Evolutionary conservation across 139 green algal species (phyloP).

Genomic region (Chlamydomonas eustigma): DNA sequence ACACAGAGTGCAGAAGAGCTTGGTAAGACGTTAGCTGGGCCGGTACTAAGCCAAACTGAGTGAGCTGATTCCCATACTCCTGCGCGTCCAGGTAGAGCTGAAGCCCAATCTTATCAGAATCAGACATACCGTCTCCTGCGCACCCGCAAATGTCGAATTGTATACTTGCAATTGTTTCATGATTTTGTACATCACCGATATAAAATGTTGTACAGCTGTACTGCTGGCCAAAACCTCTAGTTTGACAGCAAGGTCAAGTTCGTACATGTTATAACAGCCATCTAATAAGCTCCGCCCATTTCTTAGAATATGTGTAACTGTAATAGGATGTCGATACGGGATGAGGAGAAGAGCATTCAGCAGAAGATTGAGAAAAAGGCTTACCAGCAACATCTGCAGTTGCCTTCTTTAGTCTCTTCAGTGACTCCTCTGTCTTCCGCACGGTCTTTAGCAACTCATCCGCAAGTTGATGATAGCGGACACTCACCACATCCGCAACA

Average conservation of each 20-base stretch:
- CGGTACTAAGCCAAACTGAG: background rate
- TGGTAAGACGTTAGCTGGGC: background rate
- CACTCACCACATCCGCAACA: slow-evolving; percentile 34
- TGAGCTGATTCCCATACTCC: slow-evolving; percentile 61
- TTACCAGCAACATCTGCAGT: background rate
- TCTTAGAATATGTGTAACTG: too few relatives aligned
- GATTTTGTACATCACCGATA: too few relatives aligned
- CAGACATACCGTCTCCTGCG: slow-evolving; percentile 46
- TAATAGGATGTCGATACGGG: too few relatives aligned
- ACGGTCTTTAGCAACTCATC: slow-evolving; percentile 79
- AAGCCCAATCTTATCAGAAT: slow-evolving; percentile 86
- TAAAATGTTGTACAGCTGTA: too few relatives aligned
- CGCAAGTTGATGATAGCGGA: slow-evolving; percentile 36
- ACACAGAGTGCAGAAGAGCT: background rate
- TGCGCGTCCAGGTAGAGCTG: slow-evolving; percentile 76
- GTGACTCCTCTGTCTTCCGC: slow-evolving; percentile 79
- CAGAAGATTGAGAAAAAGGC: background rate
- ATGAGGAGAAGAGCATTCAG: too few relatives aligned
- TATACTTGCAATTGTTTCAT: too few relatives aligned
- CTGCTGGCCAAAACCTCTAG: too few relatives aligned
- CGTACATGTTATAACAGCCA: too few relatives aligned
- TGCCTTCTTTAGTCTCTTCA: slow-evolving; percentile 81
- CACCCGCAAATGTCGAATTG: too few relatives aligned
- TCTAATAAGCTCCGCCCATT: too few relatives aligned
- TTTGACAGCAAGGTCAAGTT: too few relatives aligned